Percentiles rank a stretch among this genome's conserved stretches.
These are phyloP conservation scores for Candida nemodendra DNA, from an alignment of 805 yeast species.

Conservation along the genomic window DNA sequence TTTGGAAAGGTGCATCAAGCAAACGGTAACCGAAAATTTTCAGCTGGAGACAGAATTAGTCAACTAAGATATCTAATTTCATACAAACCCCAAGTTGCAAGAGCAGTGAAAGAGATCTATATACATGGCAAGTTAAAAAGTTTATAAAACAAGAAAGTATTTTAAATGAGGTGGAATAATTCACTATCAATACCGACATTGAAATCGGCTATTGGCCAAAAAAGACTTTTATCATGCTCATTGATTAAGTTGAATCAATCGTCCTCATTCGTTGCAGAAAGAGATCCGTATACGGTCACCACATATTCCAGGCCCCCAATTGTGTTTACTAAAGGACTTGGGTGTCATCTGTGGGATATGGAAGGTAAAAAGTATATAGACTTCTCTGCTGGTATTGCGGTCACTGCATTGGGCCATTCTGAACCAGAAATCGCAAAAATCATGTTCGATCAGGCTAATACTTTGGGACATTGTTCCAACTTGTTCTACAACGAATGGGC, in stretches of 20 bases:
- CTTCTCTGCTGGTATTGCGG: slow-evolving; percentile 96
- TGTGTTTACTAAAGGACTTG: slow-evolving; percentile 77
- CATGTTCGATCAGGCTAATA: slow-evolving; percentile 65
- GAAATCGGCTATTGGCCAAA: slow-evolving; percentile 3
- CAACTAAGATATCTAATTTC: no score
- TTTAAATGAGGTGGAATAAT: no score
- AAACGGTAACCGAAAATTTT: no score
- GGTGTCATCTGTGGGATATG: slow-evolving; percentile 77
- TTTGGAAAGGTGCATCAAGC: slow-evolving; percentile 2
- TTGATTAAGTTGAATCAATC: slow-evolving; percentile 23
- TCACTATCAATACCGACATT: no score
- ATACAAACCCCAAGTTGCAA: no score
- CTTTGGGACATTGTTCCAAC: slow-evolving; percentile 81
- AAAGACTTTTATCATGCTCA: slow-evolving; percentile 10
- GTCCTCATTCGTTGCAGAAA: slow-evolving; percentile 39
- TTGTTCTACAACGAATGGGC: slow-evolving; percentile 83
- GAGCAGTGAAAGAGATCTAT: no score
- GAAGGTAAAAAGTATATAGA: slow-evolving; percentile 80
- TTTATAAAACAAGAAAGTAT: no score
- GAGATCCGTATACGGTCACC: slow-evolving; percentile 61
- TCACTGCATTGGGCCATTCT: slow-evolving; percentile 90
- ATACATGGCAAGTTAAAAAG: no score
- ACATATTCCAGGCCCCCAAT: slow-evolving; percentile 79
- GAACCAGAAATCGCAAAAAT: slow-evolving; percentile 72
- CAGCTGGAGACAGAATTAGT: no score